These are phyloP conservation scores for Phytopythium litorale DNA, from an alignment of 352 stramenopile species.

Conservation along the genomic window DNA sequence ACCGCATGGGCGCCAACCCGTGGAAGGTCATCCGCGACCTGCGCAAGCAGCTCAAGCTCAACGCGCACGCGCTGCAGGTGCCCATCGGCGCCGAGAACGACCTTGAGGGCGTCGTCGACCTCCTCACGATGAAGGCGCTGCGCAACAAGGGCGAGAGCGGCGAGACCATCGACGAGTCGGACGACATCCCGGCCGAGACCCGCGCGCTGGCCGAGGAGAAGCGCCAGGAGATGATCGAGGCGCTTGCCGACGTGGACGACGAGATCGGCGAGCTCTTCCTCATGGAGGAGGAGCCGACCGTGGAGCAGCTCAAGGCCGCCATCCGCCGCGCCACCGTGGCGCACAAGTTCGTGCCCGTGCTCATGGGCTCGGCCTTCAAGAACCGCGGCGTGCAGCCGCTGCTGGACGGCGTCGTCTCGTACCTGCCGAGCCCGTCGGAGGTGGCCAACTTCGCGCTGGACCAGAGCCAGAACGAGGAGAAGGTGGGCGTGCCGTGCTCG, in stretches of 20 bases:
- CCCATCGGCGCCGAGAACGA: constrained; percentile 96
- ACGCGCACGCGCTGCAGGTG: constrained; percentile 95
- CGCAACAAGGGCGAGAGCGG: constrained; percentile 91
- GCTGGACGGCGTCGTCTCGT: constrained; percentile 97
- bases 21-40: constrained; percentile 94
- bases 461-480: constrained; percentile 89
- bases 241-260: constrained; percentile 96
- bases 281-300: constrained; percentile 94
- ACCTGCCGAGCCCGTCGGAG: constrained; percentile 94
- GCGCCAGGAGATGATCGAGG: constrained; percentile 92
- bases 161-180: constrained; percentile 81
- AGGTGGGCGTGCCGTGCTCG: constrained; percentile 84
- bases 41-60: constrained; percentile 95
- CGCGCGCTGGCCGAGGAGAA: constrained; percentile 88
- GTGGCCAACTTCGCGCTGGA: constrained; percentile 96
- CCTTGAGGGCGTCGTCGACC: constrained; percentile 95
- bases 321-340: constrained; percentile 95
- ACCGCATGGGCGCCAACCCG: constrained; percentile 96
- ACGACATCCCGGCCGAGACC: constrained; percentile 89
- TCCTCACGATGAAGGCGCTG: constrained; percentile 91
- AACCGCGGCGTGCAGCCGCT: constrained; percentile 99
- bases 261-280: constrained; percentile 99
- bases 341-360: constrained; percentile 98
- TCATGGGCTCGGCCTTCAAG: constrained; percentile 98
- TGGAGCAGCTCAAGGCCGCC: constrained; percentile 89